A percentile compares a stretch with the other conserved stretches of the same genome.
These are phyloP conservation scores for Rasamsonia emersonii DNA, from an alignment of 2,329 filamentous ascomycete genomes.

Conservation along the genomic window DNA sequence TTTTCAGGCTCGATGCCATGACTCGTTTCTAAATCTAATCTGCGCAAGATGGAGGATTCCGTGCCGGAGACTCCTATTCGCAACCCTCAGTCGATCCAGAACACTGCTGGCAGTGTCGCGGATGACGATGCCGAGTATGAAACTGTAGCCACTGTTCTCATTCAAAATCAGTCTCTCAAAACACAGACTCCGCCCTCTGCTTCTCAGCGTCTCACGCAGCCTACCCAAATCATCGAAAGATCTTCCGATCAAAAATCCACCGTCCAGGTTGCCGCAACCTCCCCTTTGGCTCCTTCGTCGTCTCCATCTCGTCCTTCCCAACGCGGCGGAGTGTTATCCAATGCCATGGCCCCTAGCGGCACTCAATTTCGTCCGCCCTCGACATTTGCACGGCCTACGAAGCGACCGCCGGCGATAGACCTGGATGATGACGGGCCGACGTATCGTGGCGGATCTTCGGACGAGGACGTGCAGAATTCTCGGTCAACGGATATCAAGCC, in stretches of 20 bases:
- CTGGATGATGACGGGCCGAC: constrained; percentile 49
- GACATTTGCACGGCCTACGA: constrained; percentile 31
- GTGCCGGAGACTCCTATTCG: constrained; percentile 33
- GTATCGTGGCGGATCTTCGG: constrained; percentile 56
- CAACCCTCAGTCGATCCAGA: constrained; percentile 24
- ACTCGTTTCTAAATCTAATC: background rate
- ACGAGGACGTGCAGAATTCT: constrained; percentile 43
- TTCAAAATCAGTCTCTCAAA: constrained; percentile 17
- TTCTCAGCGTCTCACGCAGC: constrained; percentile 50
- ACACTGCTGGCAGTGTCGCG: constrained; percentile 13
- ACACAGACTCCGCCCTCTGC: constrained; percentile 34
- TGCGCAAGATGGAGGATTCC: constrained; percentile 28
- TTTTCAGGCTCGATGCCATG: no score
- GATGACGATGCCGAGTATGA: constrained; percentile 34
- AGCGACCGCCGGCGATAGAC: constrained; percentile 34
- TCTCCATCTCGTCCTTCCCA: constrained; percentile 29
- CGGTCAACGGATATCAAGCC: constrained; percentile 52
- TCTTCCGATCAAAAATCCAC: constrained; percentile 32
- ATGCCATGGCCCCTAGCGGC: constrained; percentile 65
- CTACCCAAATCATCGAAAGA: constrained; percentile 50
- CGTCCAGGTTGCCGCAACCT: constrained; percentile 84
- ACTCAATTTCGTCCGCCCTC: constrained; percentile 56
- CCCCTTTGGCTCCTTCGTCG: constrained; percentile 54
- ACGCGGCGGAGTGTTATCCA: constrained; percentile 43
- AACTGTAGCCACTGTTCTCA: constrained; percentile 42